Percentiles rank a stretch among this genome's conserved stretches.
Conservation (phyloP, 2,329 filamentous ascomycete genomes). For the Sarocladium strictum region DNA sequence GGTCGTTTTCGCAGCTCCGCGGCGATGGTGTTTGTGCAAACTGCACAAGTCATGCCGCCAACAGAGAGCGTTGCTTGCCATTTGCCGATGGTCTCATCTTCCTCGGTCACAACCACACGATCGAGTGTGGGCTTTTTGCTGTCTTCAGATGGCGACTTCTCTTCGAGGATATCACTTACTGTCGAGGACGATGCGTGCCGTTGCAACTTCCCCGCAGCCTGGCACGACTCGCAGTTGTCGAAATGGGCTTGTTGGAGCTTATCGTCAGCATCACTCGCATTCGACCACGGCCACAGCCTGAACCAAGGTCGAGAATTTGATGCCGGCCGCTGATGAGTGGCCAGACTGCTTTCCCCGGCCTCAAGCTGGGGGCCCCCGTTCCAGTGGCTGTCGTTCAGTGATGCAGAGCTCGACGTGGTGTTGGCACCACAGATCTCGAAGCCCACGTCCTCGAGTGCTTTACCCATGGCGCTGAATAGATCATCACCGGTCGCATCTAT, state of each 20-base stretch:
- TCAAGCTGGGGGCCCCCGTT: slow-evolving; percentile 11
- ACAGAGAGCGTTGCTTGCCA: slow-evolving; percentile 54
- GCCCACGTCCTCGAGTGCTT: slow-evolving; percentile 48
- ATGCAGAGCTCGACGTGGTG: slow-evolving; percentile 25
- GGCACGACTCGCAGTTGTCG: slow-evolving; percentile 32
- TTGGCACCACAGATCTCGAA: slow-evolving; percentile 52
- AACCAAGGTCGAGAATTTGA: not conserved
- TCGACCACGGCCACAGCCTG: slow-evolving; percentile 20
- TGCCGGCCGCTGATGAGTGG: not conserved
- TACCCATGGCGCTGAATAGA: slow-evolving; percentile 35
- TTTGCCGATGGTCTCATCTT: not conserved
- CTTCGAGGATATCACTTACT: not conserved
- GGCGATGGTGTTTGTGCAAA: slow-evolving; percentile 60
- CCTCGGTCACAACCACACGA: not conserved
- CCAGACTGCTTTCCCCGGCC: not conserved
- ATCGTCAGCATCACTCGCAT: slow-evolving; percentile 19
- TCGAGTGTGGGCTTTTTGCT: not conserved
- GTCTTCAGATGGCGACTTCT: not conserved
- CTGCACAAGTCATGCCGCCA: slow-evolving; percentile 68
- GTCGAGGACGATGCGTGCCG: not conserved
- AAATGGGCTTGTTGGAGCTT: slow-evolving; percentile 24
- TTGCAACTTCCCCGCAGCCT: slow-evolving; percentile 14
- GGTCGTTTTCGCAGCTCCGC: slow-evolving; percentile 48
- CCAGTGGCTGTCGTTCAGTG: slow-evolving; percentile 19
- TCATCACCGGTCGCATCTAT: slow-evolving; percentile 30